Evolutionary conservation across 2,329 filamentous ascomycete species (phyloP).

Genomic region (Akanthomyces lecanii): DNA sequence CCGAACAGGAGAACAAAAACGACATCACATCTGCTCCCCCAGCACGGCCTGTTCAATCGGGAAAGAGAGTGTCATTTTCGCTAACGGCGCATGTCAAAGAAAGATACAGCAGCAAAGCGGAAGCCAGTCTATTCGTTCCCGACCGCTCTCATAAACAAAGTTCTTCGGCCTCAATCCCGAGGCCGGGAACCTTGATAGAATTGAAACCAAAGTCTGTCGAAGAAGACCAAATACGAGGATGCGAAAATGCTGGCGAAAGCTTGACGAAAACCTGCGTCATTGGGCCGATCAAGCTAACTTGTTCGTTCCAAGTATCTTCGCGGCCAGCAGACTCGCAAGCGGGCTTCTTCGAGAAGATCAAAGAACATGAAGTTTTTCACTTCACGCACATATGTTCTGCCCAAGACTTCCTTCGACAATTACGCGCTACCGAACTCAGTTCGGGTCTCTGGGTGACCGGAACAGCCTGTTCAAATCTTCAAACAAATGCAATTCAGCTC

Average conservation of each 20-base stretch:
- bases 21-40: background rate
- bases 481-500: constrained; percentile 22
- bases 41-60: background rate
- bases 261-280: background rate
- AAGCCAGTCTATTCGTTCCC: constrained; percentile 6
- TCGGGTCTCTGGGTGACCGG: constrained; percentile 20
- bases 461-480: constrained; percentile 17
- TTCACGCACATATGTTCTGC: constrained; percentile 35
- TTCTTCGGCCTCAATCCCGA: background rate
- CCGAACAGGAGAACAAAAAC: background rate
- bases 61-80: background rate
- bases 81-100: background rate
- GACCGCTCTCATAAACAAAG: background rate
- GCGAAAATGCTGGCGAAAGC: background rate
- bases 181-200: background rate
- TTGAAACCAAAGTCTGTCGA: background rate
- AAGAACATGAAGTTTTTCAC: constrained; percentile 22
- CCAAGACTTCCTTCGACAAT: constrained; percentile 26
- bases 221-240: background rate
- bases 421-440: constrained; percentile 20
- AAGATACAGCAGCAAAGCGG: background rate
- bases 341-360: constrained; percentile 21
- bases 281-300: background rate
- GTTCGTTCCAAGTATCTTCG: background rate
- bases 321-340: background rate